Base-by-base conservation (phyloP, 140 eudicot species). In the Anethum foeniculum region DNA sequence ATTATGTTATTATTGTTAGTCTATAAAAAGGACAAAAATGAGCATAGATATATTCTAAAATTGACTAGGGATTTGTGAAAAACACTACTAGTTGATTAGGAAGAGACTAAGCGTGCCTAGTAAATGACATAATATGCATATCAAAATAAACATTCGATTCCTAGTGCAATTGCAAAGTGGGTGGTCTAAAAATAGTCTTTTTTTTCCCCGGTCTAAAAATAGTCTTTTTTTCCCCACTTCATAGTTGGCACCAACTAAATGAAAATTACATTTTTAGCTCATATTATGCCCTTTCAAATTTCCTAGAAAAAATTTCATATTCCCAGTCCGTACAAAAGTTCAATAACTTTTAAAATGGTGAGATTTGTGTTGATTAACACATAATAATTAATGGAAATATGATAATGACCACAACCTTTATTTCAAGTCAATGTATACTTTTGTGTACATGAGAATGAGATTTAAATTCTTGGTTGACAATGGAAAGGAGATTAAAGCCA, bases 261-360 rank as follows among this genome's bases (percentile, higher is more conserved):
- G 32, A 71, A 71, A 71, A 38, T 38, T 71, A 71, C 51, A 71
- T 6, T 18, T 39, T 23, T 38, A 0, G 77, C 34, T 69, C 23
- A 15, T 12, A 30, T 30, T 67, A 4, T 14, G 18, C 18, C 43
- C 28, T 69, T 25, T 3, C 0, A 10, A 25, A 62, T 62, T 62
- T 62, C 69, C 69, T 25, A 62, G 18, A 25, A 25, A 62, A 62
- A 62, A 25, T 62, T 60, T 25, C 69, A 62, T 62, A 62, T 62
- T 58, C 68, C 68, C 30, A n/a, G 68, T 58, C 68, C 68, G 68
- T 62, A 62, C 69, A 62, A 62, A 62, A 62, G 69, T 11, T 62
- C 69, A 25, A 10, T 10, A 0, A 25, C 69, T 62, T 60, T 62
- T 62, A 16, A 25, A 62, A 9, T 62, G 36, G 15, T 62, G 34